These are phyloP conservation scores for Dryas integrifolia DNA, from an alignment of 331 rosid genomes.

Conservation along the genomic window DNA sequence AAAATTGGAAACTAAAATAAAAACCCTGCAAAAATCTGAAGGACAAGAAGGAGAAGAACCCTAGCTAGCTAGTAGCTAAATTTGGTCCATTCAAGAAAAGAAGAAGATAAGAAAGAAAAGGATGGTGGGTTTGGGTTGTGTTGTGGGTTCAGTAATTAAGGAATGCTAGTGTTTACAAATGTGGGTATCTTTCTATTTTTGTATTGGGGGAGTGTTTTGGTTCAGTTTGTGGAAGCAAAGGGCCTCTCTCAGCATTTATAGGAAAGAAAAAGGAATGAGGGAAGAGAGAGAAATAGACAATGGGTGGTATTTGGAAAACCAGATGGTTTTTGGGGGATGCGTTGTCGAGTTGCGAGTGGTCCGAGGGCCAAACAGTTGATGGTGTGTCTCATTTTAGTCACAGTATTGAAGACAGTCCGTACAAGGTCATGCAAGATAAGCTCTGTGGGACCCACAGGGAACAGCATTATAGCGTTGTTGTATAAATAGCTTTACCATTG, in stretches of 20 bases:
- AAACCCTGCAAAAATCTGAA: neutral
- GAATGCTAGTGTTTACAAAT: neutral
- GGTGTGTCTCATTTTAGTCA: neutral
- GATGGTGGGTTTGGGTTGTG: neutral
- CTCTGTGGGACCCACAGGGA: neutral
- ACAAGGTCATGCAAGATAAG: neutral
- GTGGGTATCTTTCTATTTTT: conserved; percentile 33
- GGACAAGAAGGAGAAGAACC: conserved; percentile 29
- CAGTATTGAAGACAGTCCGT: conserved; percentile 7
- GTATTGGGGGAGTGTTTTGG: conserved; percentile 9
- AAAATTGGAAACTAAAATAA: too few species aligned
- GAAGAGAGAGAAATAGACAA: neutral
- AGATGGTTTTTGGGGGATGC: neutral
- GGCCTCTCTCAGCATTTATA: neutral
- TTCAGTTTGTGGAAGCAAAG: neutral
- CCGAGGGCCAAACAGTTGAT: too few species aligned
- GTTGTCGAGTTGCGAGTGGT: conserved; percentile 28
- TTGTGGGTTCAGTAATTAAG: neutral
- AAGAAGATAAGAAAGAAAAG: neutral
- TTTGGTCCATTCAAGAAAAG: neutral
- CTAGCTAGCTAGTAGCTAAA: conserved; percentile 13
- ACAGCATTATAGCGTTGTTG: neutral
- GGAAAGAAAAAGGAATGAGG: neutral
- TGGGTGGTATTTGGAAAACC: conserved; percentile 10
- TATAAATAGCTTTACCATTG: neutral